Percentiles rank a stretch among this genome's conserved stretches.
Conservation (phyloP, 257 asterid species). For the Solanum bulbocastanum region DNA sequence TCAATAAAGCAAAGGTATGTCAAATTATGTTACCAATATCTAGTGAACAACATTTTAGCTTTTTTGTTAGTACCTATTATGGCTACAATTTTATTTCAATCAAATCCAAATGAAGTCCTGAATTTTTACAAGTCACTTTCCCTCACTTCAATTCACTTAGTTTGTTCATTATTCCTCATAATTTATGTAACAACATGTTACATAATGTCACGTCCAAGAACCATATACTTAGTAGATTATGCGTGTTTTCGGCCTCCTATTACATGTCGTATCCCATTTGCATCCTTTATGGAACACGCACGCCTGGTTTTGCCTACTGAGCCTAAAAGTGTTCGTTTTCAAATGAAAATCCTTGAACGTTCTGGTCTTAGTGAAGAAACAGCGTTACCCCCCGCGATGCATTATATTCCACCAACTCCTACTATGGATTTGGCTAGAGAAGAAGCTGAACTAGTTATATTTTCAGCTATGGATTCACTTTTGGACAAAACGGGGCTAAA, state of each 20-base stretch:
- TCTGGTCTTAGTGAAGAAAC: conserved; percentile 60
- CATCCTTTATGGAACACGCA: conserved; percentile 41
- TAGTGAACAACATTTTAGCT: conserved; percentile 28
- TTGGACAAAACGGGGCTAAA: conserved; percentile 10
- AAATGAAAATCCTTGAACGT: conserved; percentile 46
- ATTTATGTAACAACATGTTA: conserved; percentile 11
- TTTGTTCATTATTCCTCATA: conserved; percentile 14
- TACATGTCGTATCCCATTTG: conserved; percentile 34
- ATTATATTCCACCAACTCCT: conserved; percentile 16
- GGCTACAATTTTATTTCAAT: conserved; percentile 2
- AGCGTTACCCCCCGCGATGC: conserved; percentile 25
- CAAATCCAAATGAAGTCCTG: conserved; percentile 11
- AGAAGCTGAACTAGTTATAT: conserved; percentile 20
- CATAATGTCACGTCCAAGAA: conserved; percentile 31
- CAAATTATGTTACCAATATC: conserved; percentile 28
- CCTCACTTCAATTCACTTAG: conserved; percentile 11
- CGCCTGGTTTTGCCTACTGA: conserved; percentile 7
- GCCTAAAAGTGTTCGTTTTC: conserved; percentile 44
- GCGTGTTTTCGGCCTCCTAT: conserved; percentile 46
- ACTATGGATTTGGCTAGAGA: conserved; percentile 8
- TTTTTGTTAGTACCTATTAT: conserved; percentile 22
- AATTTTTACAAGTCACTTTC: conserved; percentile 13
- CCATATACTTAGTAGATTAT: conserved; percentile 45
- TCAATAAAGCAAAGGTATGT: conserved; percentile 24
- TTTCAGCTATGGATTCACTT: conserved; percentile 10